phyloP scores from a whole-genome alignment of 1,284 basidiomycete genomes.

The Cutaneotrichosporon sp. region DNA sequence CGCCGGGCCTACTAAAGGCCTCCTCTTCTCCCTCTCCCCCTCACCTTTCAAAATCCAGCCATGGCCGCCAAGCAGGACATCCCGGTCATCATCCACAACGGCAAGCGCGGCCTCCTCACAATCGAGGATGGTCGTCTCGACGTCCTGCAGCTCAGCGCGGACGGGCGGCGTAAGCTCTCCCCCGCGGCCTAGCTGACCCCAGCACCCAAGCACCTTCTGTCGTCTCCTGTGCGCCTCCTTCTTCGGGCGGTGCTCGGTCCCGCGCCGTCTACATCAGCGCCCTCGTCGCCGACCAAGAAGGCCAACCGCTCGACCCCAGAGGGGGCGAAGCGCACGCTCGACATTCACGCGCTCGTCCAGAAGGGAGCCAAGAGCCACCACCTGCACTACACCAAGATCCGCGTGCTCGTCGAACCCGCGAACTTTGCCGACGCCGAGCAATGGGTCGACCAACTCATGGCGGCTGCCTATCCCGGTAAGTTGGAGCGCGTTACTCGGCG shows the following conservation, averaged over 20 bases:
- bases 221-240: conserved; percentile 36
- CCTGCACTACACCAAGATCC: conserved; percentile 43
- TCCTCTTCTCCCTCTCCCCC: too few species aligned
- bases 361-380: conserved; percentile 24
- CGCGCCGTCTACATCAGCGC: too few species aligned
- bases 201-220: conserved; percentile 48
- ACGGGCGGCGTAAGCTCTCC: conserved; percentile 45
- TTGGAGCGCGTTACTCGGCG: background rate
- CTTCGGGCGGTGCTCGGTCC: conserved; percentile 33
- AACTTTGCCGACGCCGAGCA: conserved; percentile 53
- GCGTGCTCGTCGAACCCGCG: conserved; percentile 45
- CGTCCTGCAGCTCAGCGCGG: conserved; percentile 47
- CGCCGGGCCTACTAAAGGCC: background rate
- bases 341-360: conserved; percentile 37
- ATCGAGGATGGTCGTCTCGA: conserved; percentile 45
- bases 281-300: too few species aligned
- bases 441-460: conserved; percentile 64
- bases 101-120: conserved; percentile 45
- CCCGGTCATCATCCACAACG: conserved; percentile 46
- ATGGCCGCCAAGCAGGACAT: conserved; percentile 34
- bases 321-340: conserved; percentile 30
- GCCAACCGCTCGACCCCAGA: background rate
- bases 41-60: background rate
- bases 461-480: conserved; percentile 65
- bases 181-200: conserved; percentile 4